Evolutionary conservation across 768 basidiomycete genomes (phyloP).

Genomic region (Cystofilobasidium macerans): DNA sequence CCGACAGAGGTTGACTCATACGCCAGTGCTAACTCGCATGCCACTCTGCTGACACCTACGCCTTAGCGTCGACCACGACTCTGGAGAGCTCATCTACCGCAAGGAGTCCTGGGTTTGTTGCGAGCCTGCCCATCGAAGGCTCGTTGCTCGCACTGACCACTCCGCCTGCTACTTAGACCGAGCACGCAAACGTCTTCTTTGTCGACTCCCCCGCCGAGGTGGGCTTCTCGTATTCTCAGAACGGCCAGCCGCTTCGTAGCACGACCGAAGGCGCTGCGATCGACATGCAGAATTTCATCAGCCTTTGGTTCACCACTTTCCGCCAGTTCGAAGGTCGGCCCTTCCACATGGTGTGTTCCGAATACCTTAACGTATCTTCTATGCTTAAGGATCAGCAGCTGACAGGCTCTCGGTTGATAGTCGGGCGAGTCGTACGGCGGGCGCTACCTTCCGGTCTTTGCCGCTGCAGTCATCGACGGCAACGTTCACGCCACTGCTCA

Average conservation of each 20-base stretch:
- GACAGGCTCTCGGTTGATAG: too few species aligned
- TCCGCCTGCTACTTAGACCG: constrained; percentile 22
- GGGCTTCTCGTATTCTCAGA: constrained; percentile 27
- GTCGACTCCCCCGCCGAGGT: constrained; percentile 29
- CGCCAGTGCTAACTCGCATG: too few species aligned
- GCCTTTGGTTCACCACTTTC: constrained; percentile 66
- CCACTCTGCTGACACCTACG: neutral
- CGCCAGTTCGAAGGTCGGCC: constrained; percentile 55
- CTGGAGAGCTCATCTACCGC: neutral
- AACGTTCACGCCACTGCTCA: constrained; percentile 46
- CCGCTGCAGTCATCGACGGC: constrained; percentile 62
- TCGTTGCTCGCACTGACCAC: constrained; percentile 6
- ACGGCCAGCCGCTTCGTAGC: constrained; percentile 22
- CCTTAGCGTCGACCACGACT: neutral
- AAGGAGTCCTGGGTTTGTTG: constrained; percentile 10
- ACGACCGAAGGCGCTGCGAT: constrained; percentile 58
- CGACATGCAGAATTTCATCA: constrained; percentile 59
- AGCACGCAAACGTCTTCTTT: constrained; percentile 28
- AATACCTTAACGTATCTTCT: too few species aligned
- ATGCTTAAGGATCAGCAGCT: too few species aligned
- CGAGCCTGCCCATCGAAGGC: neutral
- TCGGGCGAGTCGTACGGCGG: constrained; percentile 49
- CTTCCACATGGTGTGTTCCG: constrained; percentile 46
- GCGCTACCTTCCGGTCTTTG: constrained; percentile 45
- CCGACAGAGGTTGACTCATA: too few species aligned